Conservation (phyloP, 2,329 filamentous ascomycete genomes). For the Cladosporium halotolerans region DNA sequence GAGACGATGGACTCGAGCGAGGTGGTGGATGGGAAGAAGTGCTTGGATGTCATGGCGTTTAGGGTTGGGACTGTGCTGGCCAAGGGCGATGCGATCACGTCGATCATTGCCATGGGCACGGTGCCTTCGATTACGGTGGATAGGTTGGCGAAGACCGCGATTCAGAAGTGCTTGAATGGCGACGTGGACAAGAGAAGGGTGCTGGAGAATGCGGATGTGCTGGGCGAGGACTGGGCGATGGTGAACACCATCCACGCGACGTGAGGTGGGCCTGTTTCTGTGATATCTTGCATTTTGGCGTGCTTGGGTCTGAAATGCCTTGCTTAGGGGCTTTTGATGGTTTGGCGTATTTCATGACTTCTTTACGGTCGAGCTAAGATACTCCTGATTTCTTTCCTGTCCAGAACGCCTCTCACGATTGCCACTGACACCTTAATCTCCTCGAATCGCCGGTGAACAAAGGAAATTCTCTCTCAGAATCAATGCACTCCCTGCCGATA, state of each 20-base stretch:
- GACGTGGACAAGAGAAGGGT: slow-evolving; percentile 27
- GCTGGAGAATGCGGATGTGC: slow-evolving; percentile 31
- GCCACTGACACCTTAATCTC: no score
- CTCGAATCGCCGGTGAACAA: no score
- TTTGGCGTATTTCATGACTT: slow-evolving; percentile 3
- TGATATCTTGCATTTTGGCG: not conserved
- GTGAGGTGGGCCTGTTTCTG: not conserved
- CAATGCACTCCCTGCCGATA: no score
- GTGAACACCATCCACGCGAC: slow-evolving; percentile 23
- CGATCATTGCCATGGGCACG: slow-evolving; percentile 6
- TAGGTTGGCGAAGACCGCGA: slow-evolving; percentile 25
- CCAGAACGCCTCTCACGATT: no score
- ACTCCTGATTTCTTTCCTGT: not conserved
- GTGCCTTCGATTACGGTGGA: slow-evolving; percentile 28
- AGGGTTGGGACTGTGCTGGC: slow-evolving; percentile 28
- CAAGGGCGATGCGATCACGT: slow-evolving; percentile 24
- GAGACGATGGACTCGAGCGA: slow-evolving; percentile 25
- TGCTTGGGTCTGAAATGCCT: not conserved
- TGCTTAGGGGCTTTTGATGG: not conserved
- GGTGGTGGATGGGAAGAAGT: slow-evolving; percentile 26
- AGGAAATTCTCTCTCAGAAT: no score
- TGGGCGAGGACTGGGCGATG: slow-evolving; percentile 32
- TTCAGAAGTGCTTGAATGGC: slow-evolving; percentile 26
- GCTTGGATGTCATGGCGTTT: slow-evolving; percentile 31
- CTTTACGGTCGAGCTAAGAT: not conserved